Evolutionary conservation across 208 protist species (phyloP).

Genomic region (Eutreptiella sp.): DNA sequence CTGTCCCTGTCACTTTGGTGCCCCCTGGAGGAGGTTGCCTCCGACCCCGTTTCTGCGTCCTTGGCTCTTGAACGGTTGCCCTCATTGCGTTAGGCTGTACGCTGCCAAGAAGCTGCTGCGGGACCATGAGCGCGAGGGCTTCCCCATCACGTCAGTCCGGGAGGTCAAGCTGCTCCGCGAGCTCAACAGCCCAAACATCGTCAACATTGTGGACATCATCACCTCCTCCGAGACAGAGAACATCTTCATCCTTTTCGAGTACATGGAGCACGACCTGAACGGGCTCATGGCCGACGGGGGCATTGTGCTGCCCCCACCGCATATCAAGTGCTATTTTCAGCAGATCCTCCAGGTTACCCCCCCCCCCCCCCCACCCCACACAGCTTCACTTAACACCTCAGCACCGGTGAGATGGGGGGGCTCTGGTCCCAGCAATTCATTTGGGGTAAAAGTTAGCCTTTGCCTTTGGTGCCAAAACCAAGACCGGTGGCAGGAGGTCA

Average conservation of each 20-base stretch:
- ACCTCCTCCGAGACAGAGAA: slow-evolving; percentile 42
- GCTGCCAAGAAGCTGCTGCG: neutral
- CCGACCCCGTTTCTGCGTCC: neutral
- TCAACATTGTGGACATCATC: slow-evolving; percentile 36
- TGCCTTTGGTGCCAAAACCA: too few relatives aligned
- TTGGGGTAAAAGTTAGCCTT: too few relatives aligned
- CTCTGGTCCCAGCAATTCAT: too few relatives aligned
- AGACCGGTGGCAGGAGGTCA: too few relatives aligned
- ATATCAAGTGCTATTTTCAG: neutral
- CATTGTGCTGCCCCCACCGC: neutral
- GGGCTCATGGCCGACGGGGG: slow-evolving; percentile 46
- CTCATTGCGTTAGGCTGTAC: too few relatives aligned
- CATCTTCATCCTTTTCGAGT: slow-evolving; percentile 66
- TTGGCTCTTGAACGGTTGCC: neutral
- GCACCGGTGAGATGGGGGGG: too few relatives aligned
- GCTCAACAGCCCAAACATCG: neutral
- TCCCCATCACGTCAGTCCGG: slow-evolving; percentile 61
- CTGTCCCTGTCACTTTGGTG: too few relatives aligned
- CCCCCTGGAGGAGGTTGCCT: too few relatives aligned
- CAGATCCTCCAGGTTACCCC: neutral
- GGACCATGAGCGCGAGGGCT: slow-evolving; percentile 44
- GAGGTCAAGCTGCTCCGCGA: slow-evolving; percentile 51
- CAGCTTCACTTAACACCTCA: too few relatives aligned
- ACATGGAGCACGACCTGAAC: slow-evolving; percentile 53
- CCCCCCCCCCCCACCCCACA: too few relatives aligned